Percentiles rank a stretch among this genome's conserved stretches.
Evolutionary conservation across 2,329 filamentous ascomycete genomes (phyloP).

Genomic region (Magnaporthiopsis rhizophila): DNA sequence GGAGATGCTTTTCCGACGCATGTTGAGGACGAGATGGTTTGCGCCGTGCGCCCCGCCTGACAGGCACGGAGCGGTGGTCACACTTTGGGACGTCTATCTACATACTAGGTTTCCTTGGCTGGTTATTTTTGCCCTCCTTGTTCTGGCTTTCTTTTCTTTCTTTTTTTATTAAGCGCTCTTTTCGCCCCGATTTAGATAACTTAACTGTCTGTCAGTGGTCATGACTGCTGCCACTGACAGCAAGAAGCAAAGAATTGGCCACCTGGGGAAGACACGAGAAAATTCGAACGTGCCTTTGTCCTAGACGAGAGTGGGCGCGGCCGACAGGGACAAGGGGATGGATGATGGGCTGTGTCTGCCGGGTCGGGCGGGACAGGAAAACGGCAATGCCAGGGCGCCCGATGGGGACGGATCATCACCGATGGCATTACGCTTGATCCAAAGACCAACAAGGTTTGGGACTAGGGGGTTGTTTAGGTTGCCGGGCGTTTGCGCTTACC

Average conservation of each 20-base stretch:
- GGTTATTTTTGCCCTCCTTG: not conserved
- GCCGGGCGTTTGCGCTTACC: not conserved
- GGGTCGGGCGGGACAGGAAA: not conserved
- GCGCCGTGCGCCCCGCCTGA: not conserved
- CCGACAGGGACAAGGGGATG: not conserved
- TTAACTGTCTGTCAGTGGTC: too few species aligned
- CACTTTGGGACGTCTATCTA: not conserved
- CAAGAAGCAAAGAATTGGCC: not conserved
- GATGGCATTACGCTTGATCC: not conserved
- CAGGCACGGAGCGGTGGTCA: not conserved
- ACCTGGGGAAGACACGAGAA: not conserved
- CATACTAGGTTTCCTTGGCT: not conserved
- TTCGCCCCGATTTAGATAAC: not conserved
- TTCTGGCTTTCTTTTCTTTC: too few species aligned
- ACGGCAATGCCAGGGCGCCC: not conserved
- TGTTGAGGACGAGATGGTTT: not conserved
- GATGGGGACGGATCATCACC: not conserved
- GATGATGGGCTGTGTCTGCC: not conserved
- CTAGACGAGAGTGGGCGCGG: not conserved
- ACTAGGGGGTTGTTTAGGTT: not conserved
- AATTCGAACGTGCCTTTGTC: not conserved
- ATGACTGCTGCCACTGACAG: not conserved
- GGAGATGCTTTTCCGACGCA: not conserved
- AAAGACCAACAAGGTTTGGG: not conserved
- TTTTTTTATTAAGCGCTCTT: not conserved